Evolutionary conservation across 2,329 filamentous ascomycete genomes (phyloP), one percentile per base, ranked within the genome.

Genomic region (Fusarium chuoi): DNA sequence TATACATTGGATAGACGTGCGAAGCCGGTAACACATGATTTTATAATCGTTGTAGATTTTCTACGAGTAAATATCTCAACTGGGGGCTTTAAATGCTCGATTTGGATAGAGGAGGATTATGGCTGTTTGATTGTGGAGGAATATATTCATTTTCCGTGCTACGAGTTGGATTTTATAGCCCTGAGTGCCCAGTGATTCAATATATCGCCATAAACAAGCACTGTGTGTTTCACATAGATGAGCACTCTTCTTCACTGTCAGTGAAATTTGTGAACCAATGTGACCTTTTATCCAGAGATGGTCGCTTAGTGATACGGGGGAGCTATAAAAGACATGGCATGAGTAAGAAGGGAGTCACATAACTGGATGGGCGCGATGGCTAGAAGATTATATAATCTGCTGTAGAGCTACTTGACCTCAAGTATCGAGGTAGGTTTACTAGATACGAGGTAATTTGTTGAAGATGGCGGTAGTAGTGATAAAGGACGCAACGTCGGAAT

Each of bases 341-440:
- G 4, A 7, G 22, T 10, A 14, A 6, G 4, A 18, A 5, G 48
- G 48, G 7, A 10, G 22, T 51, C 2, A 35, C 22, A 51, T 2
- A 24, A 14, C 7, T 15, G 1, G 17, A 6, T 10, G 48, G 2
- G 7, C 3, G 11, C 6, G 11, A 10, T 24, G 12, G 11, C 2
- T 11, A 24, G 20, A 33, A 35, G 22, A 35, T 24, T 24, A 10
- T 10, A 33, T 49, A 14, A 14, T 13, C 17, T 51, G 10, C 11
- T n/a, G 6, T n/a, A 14, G 22, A 51, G 14, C 15, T 24, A 20
- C 22, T 17, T 14, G 5, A 24, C 1, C 6, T 10, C 30, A 20
- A 15, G 12, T 11, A 7, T 4, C 6, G 1, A 33, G 11, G 15
- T 1, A 35, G 12, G 0, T 3, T 35, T 3, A 35, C 13, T 24